Base-by-base conservation (phyloP, 805 yeast species). In the Ogataea methylovora region DNA sequence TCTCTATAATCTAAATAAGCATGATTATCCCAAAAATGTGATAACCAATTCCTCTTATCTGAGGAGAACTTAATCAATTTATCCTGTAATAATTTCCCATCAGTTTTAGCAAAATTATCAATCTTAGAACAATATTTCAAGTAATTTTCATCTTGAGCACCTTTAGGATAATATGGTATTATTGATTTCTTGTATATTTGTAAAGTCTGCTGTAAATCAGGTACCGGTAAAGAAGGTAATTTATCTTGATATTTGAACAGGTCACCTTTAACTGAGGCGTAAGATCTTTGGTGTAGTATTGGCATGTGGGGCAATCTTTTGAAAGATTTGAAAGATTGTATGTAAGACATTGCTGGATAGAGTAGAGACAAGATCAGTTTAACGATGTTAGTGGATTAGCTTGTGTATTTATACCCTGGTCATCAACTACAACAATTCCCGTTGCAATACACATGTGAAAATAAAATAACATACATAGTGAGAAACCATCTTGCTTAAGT, bases 1-100 rank as follows among this genome's bases (percentile, higher is more conserved):
- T 86, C 97, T 45, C 92, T 72, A 63, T 86, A 88, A 27, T 82
- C 77, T 66, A 90, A 67, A 61, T 90, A 90, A 15, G 96, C 95
- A 46, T 83, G 84, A 49, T 84, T 82, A 58, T 90, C 95, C 98
- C 98, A 90, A 71, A 81, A 86, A 40, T 75, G 80, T 30, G 83
- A 73, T 49, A 90, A 69, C 98, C 98, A 90, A 58, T 90, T 90
- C 53, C 86, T 79, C 37, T 61, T 65, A 35, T 51, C 61, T 21
- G 60, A 47, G 20, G 90, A 79, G 45, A 76, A 74, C 18, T 68
- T 62, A 24, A 58, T 51, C 34, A 90, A 69, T 40, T 88, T 71
- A 37, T 65, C 44, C 54, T 90, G 97, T 41, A 90, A 70, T 13
- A 92, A 86, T 29, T 65, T 64, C 7, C 85, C 86, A 24, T 76